Evolutionary conservation across 2,329 filamentous ascomycete species (phyloP), one percentile per base, ranked within the genome.

Genomic region (Xylariaceae sp.): DNA sequence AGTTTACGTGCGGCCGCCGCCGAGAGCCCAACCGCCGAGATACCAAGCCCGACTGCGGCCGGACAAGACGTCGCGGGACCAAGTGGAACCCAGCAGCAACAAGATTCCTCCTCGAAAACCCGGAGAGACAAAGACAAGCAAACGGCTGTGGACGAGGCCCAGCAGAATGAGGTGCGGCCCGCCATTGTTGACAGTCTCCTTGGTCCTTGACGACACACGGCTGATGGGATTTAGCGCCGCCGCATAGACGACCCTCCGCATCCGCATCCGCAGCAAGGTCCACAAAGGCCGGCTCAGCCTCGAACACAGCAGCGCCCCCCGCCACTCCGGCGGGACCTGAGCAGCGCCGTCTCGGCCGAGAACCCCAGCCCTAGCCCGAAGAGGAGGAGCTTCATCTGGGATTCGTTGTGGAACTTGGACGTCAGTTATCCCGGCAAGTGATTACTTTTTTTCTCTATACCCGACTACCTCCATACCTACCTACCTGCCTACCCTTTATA

Each of bases 381-480:
- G 16, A 59, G 77, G 70, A 81, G 73, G 64, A 84, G 81, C 23
- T 74, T 86, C 3, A 77, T 87, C 9, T 88, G 84, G 83, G 84
- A 86, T 62, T 79, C 81, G 12, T 71, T 88, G 16, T 87, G 85
- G 84, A 84, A 77, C 59, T 67, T 86, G 21, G 84, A 87, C 64
- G 76, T 85, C 44, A 84, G 75, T 59, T 79, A 82, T 59, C 67
- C 68, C 18, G 67, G 66, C 48, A 82, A 82, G 61, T 79, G 77
- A 56, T 70, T 29, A 40, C n/a, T 18, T 40, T 43, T 37, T 7
- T 44, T 41, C n/a, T 18, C 3, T 37, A 10, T 37, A 37, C 14
- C 23, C 9, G 23, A 9, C 4, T 26, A 26, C 23, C 9, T 26
- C 23, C 9, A 26, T 26, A 4, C 4, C 23, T 9, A 26, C 23